Evolutionary conservation across 2,329 filamentous ascomycete species (phyloP).

Genomic region (Fusarium udum): DNA sequence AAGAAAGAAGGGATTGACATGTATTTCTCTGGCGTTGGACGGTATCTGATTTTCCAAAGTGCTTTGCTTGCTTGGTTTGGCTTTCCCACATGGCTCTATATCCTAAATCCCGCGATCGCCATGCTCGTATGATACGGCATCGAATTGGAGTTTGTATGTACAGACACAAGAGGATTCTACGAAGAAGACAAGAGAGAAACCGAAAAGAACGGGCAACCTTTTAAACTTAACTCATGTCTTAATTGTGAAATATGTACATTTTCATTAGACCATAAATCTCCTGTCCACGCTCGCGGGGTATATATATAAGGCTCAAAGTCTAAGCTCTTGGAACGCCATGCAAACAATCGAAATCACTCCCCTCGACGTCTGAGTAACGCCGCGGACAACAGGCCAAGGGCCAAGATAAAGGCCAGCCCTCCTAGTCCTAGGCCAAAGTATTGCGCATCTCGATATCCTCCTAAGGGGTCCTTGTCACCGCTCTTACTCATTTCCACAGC

Average conservation of each 20-base stretch:
- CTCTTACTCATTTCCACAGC: constrained; percentile 32
- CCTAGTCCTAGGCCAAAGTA: constrained; percentile 39
- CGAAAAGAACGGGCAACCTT: constrained; percentile 33
- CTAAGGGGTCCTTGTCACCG: constrained; percentile 15
- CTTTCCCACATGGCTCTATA: constrained; percentile 33
- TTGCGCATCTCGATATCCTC: constrained; percentile 38
- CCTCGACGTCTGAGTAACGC: constrained; percentile 32
- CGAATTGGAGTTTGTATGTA: constrained; percentile 44
- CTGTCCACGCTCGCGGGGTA: constrained; percentile 23
- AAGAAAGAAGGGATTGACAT: constrained; percentile 28
- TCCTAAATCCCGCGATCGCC: constrained; percentile 25
- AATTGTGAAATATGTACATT: constrained; percentile 2
- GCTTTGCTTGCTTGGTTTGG: constrained; percentile 37
- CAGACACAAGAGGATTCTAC: constrained; percentile 40
- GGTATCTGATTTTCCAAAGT: constrained; percentile 33
- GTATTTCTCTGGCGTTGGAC: constrained; percentile 40
- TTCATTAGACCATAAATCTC: neutral
- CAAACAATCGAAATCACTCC: constrained; percentile 1
- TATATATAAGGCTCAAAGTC: constrained; percentile 28
- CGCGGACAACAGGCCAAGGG: constrained; percentile 29
- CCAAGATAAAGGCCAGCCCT: constrained; percentile 34
- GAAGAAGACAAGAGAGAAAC: constrained; percentile 40
- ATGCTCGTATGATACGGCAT: constrained; percentile 33
- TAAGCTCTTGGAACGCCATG: neutral
- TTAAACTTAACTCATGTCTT: constrained; percentile 20